Base-by-base conservation (phyloP, 495 filamentous ascomycete genomes). In the Cercophora sp. region DNA sequence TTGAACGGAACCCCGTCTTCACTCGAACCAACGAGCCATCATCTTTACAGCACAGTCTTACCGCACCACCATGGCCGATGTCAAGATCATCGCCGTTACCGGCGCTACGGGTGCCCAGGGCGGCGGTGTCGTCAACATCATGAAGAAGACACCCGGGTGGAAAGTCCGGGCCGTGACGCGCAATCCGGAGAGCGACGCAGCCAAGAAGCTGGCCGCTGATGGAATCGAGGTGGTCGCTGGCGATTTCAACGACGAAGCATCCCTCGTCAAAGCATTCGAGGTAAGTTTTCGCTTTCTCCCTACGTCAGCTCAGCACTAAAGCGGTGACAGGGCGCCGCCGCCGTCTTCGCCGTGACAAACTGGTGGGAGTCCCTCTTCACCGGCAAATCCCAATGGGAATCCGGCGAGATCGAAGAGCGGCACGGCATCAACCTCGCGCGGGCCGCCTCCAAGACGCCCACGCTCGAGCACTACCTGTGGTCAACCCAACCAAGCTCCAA, bases 401-500 rank as follows among this genome's bases (percentile, higher is more conserved):
- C 52, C 13, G 51, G 51, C 42, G 55, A 48, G 16, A 53, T 57
- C 41, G 55, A 57, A 29, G 44, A 48, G 20, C 25, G 23, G 29
- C 55, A 57, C 24, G 72, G 68, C 18, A 67, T 63, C 32, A 76
- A 71, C 47, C 59, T 78, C 22, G 74, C 70, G 23, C 57, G 48
- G 5, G 75, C 73, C 6, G 76, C 74, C 9, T 42, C 64, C 11
- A 48, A 57, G 20, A 76, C 67, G 0, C 27, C 57, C 2, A 66
- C 65, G 3, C 58, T 78, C 10, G 61, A 77, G 55, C 74, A 75
- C 49, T 77, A 68, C 46, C 64, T 78, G 50, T 77, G 72, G 74
- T 69, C 65, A 36, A 76, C 73, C 2, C 59, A 76, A 1, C 70
- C 74, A 0, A 63, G 65, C 48, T 56, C 52, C 16, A 56, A 35